phyloP scores from a whole-genome alignment of 768 basidiomycete species.

The Lactarius hatsudake region DNA sequence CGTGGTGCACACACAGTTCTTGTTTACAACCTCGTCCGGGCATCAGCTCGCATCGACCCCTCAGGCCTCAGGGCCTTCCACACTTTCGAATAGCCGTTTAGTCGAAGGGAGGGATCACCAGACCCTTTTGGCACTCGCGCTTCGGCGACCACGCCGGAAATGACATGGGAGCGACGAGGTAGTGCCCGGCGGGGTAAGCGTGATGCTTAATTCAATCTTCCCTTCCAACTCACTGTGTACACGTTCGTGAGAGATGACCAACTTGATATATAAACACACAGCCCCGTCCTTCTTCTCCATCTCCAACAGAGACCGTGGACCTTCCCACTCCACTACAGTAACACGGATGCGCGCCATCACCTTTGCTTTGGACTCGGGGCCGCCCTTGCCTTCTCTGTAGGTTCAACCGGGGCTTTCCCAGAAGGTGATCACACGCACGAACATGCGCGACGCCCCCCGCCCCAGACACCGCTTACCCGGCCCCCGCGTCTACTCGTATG shows the following conservation, averaged over 20 bases:
- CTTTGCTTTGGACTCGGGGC: constrained; percentile 21
- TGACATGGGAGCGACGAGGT: background rate
- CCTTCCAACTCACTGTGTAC: constrained; percentile 39
- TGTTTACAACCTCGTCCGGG: no score
- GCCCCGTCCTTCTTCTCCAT: background rate
- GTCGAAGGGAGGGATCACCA: no score
- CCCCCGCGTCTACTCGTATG: constrained; percentile 72
- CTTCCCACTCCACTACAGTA: background rate
- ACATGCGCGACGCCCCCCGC: constrained; percentile 39
- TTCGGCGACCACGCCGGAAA: no score
- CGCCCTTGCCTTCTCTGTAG: constrained; percentile 30
- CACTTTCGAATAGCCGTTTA: no score
- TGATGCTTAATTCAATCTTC: background rate
- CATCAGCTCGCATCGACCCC: no score
- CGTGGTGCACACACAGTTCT: no score
- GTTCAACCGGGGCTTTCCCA: constrained; percentile 1
- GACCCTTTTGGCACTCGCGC: no score
- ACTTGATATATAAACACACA: background rate
- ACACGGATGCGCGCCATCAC: background rate
- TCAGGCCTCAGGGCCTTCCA: no score
- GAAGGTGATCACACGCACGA: constrained; percentile 31
- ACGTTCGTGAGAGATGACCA: constrained; percentile 52
- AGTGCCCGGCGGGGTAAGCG: background rate
- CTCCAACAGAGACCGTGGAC: background rate
- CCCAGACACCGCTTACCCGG: constrained; percentile 45